Conservation (phyloP, 2,329 filamentous ascomycete genomes). For the Phyllosticta capitalensis region DNA sequence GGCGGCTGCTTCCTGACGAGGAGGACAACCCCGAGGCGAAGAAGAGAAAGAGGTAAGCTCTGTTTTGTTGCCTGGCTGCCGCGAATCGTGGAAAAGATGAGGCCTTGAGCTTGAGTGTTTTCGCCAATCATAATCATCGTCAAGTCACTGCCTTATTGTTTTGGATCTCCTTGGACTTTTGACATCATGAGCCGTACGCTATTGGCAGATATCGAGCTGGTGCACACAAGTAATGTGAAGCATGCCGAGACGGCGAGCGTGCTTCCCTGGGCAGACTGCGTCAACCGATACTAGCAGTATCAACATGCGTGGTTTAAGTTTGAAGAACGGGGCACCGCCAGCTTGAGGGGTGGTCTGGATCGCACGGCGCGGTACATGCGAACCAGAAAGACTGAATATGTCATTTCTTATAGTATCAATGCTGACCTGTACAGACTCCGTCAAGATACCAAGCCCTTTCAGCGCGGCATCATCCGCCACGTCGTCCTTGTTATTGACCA, state of each 20-base stretch:
- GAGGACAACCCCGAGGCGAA: slow-evolving; percentile 69
- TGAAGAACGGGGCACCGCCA: too few species aligned
- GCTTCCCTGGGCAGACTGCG: too few species aligned
- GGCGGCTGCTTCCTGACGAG: slow-evolving; percentile 61
- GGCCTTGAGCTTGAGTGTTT: background rate
- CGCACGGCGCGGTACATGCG: too few species aligned
- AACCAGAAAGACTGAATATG: too few species aligned
- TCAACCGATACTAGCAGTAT: too few species aligned
- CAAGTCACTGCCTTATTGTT: background rate
- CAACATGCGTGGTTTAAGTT: background rate
- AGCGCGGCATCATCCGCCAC: slow-evolving; percentile 96
- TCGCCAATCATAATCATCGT: background rate
- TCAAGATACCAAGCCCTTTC: slow-evolving; percentile 88
- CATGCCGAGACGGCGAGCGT: background rate
- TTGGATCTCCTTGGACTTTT: background rate
- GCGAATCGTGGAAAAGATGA: background rate
- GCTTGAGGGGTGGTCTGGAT: too few species aligned
- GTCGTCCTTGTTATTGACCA: slow-evolving; percentile 85
- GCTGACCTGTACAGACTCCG: slow-evolving; percentile 51
- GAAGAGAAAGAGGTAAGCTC: slow-evolving; percentile 59
- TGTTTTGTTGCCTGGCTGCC: background rate
- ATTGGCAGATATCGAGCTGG: background rate
- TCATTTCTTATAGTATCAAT: background rate
- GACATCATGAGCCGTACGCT: background rate
- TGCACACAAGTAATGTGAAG: background rate